A percentile compares a stretch with the other conserved stretches of the same genome.
Evolutionary conservation across 352 stramenopile species (phyloP).

Genomic region (Pythium folliculosum): DNA sequence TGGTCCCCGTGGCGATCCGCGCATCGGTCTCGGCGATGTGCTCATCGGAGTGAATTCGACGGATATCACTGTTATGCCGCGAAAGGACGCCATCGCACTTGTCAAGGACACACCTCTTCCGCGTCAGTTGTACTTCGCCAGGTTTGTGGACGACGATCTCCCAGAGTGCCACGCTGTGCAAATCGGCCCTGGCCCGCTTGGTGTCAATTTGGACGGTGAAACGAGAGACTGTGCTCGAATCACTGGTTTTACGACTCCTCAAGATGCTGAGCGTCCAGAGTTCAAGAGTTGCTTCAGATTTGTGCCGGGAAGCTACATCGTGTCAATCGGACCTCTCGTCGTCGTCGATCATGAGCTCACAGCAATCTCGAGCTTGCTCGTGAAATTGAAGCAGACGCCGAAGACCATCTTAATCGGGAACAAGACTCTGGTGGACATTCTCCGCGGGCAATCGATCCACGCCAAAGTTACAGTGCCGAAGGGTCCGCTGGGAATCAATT

Average conservation of each 20-base stretch:
- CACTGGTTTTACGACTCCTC: slow-evolving; percentile 42
- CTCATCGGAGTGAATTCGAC: slow-evolving; percentile 48
- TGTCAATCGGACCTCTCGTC: slow-evolving; percentile 65
- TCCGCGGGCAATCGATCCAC: slow-evolving; percentile 22
- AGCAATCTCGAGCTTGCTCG: slow-evolving; percentile 42
- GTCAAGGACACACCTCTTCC: slow-evolving; percentile 36
- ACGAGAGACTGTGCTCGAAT: slow-evolving; percentile 38
- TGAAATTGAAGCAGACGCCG: slow-evolving; percentile 39
- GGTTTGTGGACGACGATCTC: slow-evolving; percentile 6
- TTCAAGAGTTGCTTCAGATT: slow-evolving; percentile 42
- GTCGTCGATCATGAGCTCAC: slow-evolving; percentile 50
- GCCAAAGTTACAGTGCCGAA: slow-evolving; percentile 32
- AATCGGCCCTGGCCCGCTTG: slow-evolving; percentile 46
- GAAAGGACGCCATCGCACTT: slow-evolving; percentile 31
- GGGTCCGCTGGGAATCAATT: slow-evolving; percentile 51
- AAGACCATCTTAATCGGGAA: slow-evolving; percentile 58
- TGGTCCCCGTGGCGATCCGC: slow-evolving; percentile 18
- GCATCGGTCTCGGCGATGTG: slow-evolving; percentile 37
- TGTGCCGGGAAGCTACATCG: slow-evolving; percentile 52
- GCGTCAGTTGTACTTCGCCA: slow-evolving; percentile 43
- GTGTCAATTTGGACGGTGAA: slow-evolving; percentile 48
- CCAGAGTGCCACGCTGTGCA: slow-evolving; percentile 49
- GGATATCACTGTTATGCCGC: slow-evolving; percentile 42
- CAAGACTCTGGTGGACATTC: slow-evolving; percentile 28
- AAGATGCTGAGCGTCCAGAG: slow-evolving; percentile 37